Evolutionary conservation across 2,329 filamentous ascomycete species (phyloP), one percentile per base, ranked within the genome.

Genomic region (Fusarium duplospermum): DNA sequence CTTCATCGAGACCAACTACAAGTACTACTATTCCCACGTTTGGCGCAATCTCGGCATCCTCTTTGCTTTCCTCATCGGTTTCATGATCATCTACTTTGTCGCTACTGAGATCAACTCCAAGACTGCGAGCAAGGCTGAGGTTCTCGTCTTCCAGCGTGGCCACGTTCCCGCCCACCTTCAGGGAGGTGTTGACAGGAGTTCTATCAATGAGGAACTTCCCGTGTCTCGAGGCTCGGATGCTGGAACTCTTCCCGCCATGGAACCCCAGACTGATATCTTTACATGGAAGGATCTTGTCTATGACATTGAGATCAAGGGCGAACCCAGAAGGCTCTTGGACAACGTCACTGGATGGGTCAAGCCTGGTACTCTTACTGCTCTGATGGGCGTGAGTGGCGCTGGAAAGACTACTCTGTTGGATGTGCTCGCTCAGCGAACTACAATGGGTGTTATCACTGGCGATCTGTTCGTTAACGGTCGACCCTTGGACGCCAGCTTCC

Each of bases 311-410:
- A 93, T 97, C 83, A 96, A 96, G 83, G 87, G 87, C 1, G 89
- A 94, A 73, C 84, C 87, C 1, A 89, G 94, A n/a, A 88, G 92
- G 20, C 80, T 98, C 68, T 83, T 98, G 62, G 92, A 97, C 74
- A 86, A 95, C 66, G 93, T 97, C 2, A 90, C 93, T 75, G 95
- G 95, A 4, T 97, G 94, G 93, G 94, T 98, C 66, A 95, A 95
- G 81, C 95, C 95, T 0, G 95, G 95, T 36, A 97, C 93, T 2
- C 84, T 97, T 33, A 97, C 94, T 5, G 94, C 94, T 2, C 86
- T 97, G 7, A 92, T 92, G 89, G 90, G 92, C 33, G 89, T 91
- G 0, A 90, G 79, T 35, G 84, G 84, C 20, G 84, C 84, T 0
- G 84, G 84, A 0, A 86, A 86, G 73, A 86, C 84, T 3, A 86